These are phyloP conservation scores for Arthrobotrys sphaeroides DNA, from an alignment of 2,329 filamentous ascomycete species.

Conservation along the genomic window DNA sequence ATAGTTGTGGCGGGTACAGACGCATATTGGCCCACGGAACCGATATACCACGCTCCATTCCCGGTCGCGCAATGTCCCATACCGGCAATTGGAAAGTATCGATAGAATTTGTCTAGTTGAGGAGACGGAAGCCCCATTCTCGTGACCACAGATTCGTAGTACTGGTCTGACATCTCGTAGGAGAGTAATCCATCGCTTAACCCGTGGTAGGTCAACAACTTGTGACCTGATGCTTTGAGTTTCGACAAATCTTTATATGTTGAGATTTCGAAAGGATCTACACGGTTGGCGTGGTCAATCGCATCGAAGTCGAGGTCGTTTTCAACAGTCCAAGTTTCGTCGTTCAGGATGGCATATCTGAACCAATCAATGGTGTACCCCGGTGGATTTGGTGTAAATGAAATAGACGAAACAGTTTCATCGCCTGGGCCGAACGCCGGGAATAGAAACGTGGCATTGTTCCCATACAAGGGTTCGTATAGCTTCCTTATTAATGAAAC, in stretches of 20 bases:
- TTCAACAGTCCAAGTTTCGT: conserved; percentile 61
- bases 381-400: background rate
- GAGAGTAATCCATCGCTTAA: conserved; percentile 63
- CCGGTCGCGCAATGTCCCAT: conserved; percentile 60
- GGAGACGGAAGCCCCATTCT: conserved; percentile 55
- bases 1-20: background rate
- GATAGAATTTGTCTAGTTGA: conserved; percentile 59
- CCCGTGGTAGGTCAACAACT: conserved; percentile 65
- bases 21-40: conserved; percentile 1
- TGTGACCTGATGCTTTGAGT: conserved; percentile 62
- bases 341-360: conserved; percentile 62
- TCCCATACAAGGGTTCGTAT: conserved; percentile 60
- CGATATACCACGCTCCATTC: conserved; percentile 53
- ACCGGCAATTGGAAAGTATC: conserved; percentile 59
- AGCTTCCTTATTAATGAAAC: conserved; percentile 59
- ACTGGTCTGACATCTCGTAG: conserved; percentile 17
- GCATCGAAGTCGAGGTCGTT: conserved; percentile 60
- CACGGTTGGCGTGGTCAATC: conserved; percentile 60
- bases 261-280: conserved; percentile 61
- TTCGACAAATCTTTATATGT: conserved; percentile 62
- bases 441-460: conserved; percentile 59
- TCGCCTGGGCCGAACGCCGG: conserved; percentile 40
- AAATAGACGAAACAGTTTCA: conserved; percentile 21
- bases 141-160: conserved; percentile 39
- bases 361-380: conserved; percentile 61